Evolutionary conservation across 768 basidiomycete species (phyloP), one percentile per base, ranked within the genome.

Genomic region (Amanita molliuscula): DNA sequence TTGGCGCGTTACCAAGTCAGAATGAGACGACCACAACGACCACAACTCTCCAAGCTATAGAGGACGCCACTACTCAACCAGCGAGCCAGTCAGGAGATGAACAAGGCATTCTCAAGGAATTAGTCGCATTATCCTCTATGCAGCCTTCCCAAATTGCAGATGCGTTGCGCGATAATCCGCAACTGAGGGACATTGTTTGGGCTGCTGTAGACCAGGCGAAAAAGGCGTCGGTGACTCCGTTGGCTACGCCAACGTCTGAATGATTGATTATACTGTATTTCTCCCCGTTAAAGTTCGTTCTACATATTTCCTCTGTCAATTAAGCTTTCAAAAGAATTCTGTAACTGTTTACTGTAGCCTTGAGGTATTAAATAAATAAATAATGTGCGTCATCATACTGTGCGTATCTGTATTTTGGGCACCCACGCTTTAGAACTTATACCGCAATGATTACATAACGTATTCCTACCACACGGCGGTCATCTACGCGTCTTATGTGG

Each of bases 401-500:
- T 23, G 23, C 23, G n/a, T n/a, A n/a, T n/a, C n/a, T n/a, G n/a
- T n/a, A n/a, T n/a, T n/a, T n/a, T n/a, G n/a, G n/a, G n/a, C n/a
- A n/a, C n/a, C n/a, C n/a, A n/a, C n/a, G n/a, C n/a, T n/a, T n/a
- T n/a, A n/a, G n/a, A n/a, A n/a, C n/a, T n/a, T n/a, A n/a, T n/a
- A n/a, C n/a, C n/a, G n/a, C n/a, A n/a, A n/a, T n/a, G n/a, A n/a
- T n/a, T n/a, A n/a, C n/a, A n/a, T n/a, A n/a, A n/a, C n/a, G n/a
- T n/a, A n/a, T n/a, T n/a, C n/a, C n/a, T n/a, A n/a, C n/a, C n/a
- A n/a, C n/a, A n/a, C n/a, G n/a, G n/a, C n/a, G n/a, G n/a, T n/a
- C n/a, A n/a, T n/a, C n/a, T 28, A 29, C 42, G 42, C n/a, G 11
- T 28, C 9, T n/a, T 15, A 81, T 81, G 79, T 81, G 79, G 79